phyloP scores from a whole-genome alignment of 2,329 filamentous ascomycete species.

The Alternaria consortialis region DNA sequence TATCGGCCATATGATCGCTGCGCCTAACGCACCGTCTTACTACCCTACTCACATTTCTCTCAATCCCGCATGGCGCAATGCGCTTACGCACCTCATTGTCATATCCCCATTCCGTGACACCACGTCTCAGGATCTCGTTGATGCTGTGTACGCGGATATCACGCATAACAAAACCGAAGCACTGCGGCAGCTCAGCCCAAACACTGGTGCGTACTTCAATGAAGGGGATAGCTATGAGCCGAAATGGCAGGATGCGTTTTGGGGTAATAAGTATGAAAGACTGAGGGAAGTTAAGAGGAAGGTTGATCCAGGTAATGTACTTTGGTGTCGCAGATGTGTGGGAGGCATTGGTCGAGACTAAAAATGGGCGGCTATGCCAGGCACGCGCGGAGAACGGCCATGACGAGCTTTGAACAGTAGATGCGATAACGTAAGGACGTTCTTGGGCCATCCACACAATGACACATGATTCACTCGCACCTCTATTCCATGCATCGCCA shows the following conservation, averaged over 20 bases:
- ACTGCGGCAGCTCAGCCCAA: slow-evolving; percentile 27
- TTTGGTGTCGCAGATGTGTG: slow-evolving; percentile 40
- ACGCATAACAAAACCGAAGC: slow-evolving; percentile 28
- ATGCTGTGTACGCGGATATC: slow-evolving; percentile 28
- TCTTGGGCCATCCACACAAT: too few relatives aligned
- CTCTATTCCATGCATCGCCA: too few relatives aligned
- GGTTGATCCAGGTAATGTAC: slow-evolving; percentile 30
- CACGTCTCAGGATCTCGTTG: slow-evolving; percentile 10
- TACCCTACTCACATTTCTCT: slow-evolving; percentile 26
- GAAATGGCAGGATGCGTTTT: slow-evolving; percentile 40
- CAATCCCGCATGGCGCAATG: slow-evolving; percentile 38
- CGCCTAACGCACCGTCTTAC: slow-evolving; percentile 22
- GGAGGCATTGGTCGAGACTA: slow-evolving; percentile 31
- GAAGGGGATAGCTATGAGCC: slow-evolving; percentile 37
- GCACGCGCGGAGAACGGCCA: neutral
- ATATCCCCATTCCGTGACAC: slow-evolving; percentile 25
- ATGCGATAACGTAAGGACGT: too few relatives aligned
- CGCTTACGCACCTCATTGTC: slow-evolving; percentile 32
- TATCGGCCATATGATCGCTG: slow-evolving; percentile 37
- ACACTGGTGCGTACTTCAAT: slow-evolving; percentile 43
- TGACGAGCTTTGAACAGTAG: neutral
- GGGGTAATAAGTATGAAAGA: slow-evolving; percentile 26
- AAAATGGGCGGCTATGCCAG: slow-evolving; percentile 31
- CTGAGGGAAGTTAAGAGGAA: slow-evolving; percentile 31
- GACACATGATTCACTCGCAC: too few relatives aligned